Conservation (phyloP, 2,329 filamentous ascomycete species). For the Fusarium sp. region DNA sequence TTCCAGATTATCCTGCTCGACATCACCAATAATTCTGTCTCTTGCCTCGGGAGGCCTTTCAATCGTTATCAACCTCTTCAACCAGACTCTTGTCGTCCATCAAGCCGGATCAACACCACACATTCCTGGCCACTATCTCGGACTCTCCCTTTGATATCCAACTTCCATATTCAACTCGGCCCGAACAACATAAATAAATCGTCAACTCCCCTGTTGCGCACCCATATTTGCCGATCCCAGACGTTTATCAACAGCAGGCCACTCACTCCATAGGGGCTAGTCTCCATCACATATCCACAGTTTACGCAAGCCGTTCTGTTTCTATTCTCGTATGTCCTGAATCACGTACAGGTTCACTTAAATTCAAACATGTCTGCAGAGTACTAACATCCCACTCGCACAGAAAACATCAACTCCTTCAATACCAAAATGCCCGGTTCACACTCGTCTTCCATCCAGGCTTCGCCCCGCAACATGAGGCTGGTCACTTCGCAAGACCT, state of each 20-base stretch:
- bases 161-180: conserved; percentile 9
- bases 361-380: background rate
- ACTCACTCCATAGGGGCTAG: conserved; percentile 20
- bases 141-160: background rate
- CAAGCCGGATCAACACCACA: background rate
- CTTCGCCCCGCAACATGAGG: conserved; percentile 56
- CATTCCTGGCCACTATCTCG: background rate
- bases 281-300: conserved; percentile 39
- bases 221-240: conserved; percentile 12
- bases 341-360: conserved; percentile 26
- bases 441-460: conserved; percentile 55
- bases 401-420: conserved; percentile 11
- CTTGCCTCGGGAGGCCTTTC: conserved; percentile 6
- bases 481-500: conserved; percentile 60
- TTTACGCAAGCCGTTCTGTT: conserved; percentile 41
- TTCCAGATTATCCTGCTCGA: background rate
- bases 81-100: background rate
- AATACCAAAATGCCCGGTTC: conserved; percentile 48
- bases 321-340: conserved; percentile 34
- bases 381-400: conserved; percentile 9
- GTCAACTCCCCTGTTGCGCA: conserved; percentile 17
- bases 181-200: conserved; percentile 6
- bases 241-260: conserved; percentile 26
- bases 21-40: background rate
- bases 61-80: conserved; percentile 18